Evolutionary conservation across 352 stramenopile species (phyloP), one percentile per base, ranked within the genome.

Genomic region (Thalassiosira sp.): DNA sequence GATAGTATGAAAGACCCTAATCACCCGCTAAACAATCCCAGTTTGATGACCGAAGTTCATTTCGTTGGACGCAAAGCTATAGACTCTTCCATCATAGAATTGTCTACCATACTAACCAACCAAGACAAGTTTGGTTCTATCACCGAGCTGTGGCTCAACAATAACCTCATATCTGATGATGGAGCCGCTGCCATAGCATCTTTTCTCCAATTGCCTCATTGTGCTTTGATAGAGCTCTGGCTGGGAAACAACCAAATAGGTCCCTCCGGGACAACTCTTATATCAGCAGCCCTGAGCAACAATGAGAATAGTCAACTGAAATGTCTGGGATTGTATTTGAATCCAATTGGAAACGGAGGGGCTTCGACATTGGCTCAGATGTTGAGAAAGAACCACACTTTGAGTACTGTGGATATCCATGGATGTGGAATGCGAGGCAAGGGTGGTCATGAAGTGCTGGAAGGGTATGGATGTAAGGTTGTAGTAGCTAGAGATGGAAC

Each of bases 111-210:
- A 20, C 48, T 81, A 20, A 68, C 33, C 13, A 31, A 68, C 22
- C 48, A 54, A 1, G 72, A 81, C 37, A 70, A 33, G 37, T 81
- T 72, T 45, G 72, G 72, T 33, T 60, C 45, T 13, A 75, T 81
- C 35, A 81, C 72, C 0, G 72, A 81, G 63, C 37, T 81, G 3
- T 81, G 72, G 72, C 27, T 81, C 0, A 66, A 59, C 43, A 61
- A 81, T 28, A 81, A 81, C 27, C 59, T 73, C 28, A 70, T 81
- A 37, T 75, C 63, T 31, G 72, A 81, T 46, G 64, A 73, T 49
- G 72, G 72, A 37, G 72, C 72, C 18, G 22, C 48, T 28, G 52
- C 57, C 10, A 53, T 81, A n/a, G 72, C 72, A 3, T 51, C 37
- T 3, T 75, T 59, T 43, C 51, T 81, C 3, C 28, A 81, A 62